A percentile compares a stretch with the other conserved stretches of the same genome.
Conservation (phyloP, 108 stramenopile species). For the Nannochloropsis salina region DNA sequence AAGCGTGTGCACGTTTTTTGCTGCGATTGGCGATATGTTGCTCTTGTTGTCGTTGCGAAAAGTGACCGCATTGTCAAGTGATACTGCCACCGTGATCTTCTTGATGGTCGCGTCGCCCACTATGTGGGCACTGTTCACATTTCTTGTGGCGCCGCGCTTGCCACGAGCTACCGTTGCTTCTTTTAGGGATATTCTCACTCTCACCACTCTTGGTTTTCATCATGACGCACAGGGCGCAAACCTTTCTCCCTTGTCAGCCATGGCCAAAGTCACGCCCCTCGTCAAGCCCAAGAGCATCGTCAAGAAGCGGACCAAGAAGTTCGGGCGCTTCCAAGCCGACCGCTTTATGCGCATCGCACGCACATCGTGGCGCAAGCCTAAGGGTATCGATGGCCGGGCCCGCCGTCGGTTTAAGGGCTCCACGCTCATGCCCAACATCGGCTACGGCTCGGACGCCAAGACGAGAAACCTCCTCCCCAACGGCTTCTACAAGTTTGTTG, state of each 20-base stretch:
- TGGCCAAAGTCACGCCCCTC: conserved; percentile 81
- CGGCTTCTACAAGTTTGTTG: conserved; percentile 96
- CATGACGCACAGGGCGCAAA: not conserved
- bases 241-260: conserved; percentile 51
- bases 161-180: no score
- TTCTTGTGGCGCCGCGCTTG: no score
- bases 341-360: conserved; percentile 88
- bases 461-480: conserved; percentile 93
- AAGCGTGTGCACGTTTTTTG: no score
- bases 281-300: conserved; percentile 85
- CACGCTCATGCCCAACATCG: conserved; percentile 92
- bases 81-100: no score
- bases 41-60: no score
- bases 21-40: no score
- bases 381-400: conserved; percentile 99
- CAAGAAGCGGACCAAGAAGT: conserved; percentile 99
- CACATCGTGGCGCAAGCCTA: conserved; percentile 96
- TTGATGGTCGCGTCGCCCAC: no score
- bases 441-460: conserved; percentile 95
- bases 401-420: conserved; percentile 99
- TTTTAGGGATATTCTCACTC: no score
- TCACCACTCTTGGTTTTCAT: no score
- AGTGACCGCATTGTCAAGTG: no score
- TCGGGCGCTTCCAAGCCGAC: conserved; percentile 95
- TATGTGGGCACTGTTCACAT: no score